These are phyloP conservation scores for Sonneratia caseolaris DNA, from an alignment of 345 rosid species.

Conservation along the genomic window DNA sequence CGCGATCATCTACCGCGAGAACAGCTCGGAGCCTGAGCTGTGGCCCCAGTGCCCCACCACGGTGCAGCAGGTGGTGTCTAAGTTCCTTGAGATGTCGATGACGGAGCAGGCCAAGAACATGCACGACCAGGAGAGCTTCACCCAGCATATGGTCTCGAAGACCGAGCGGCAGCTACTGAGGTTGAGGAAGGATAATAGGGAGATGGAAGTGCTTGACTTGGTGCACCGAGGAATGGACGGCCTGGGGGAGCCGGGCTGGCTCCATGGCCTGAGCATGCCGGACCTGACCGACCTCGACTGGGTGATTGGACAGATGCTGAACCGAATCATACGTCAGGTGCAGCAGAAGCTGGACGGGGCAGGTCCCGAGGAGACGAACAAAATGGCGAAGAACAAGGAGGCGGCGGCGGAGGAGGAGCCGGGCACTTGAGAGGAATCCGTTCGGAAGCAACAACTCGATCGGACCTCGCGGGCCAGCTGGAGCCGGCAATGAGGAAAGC, in stretches of 20 bases:
- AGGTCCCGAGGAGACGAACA: not conserved
- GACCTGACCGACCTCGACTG: conserved; percentile 3
- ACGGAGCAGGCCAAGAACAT: conserved; percentile 7
- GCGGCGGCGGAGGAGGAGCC: no score
- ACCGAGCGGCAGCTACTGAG: not conserved
- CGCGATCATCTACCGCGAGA: conserved; percentile 4
- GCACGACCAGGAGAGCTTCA: conserved; percentile 8
- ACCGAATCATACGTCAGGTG: not conserved
- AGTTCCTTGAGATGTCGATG: conserved; percentile 2
- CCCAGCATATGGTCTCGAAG: conserved; percentile 1
- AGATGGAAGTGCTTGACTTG: conserved; percentile 4
- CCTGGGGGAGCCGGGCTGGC: not conserved
- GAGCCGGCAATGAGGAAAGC: no score
- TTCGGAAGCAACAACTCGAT: no score
- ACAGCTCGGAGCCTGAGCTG: not conserved
- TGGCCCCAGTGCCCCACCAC: conserved; percentile 4
- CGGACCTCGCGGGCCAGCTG: no score
- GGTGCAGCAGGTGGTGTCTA: not conserved
- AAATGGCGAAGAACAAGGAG: no score
- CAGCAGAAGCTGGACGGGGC: not conserved
- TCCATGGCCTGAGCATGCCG: not conserved
- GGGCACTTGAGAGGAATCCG: no score
- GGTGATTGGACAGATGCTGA: not conserved
- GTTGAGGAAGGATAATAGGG: conserved; percentile 2
- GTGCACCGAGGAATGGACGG: conserved; percentile 1